Conservation (phyloP, 768 basidiomycete species). For the Hypholoma sublateritium region DNA sequence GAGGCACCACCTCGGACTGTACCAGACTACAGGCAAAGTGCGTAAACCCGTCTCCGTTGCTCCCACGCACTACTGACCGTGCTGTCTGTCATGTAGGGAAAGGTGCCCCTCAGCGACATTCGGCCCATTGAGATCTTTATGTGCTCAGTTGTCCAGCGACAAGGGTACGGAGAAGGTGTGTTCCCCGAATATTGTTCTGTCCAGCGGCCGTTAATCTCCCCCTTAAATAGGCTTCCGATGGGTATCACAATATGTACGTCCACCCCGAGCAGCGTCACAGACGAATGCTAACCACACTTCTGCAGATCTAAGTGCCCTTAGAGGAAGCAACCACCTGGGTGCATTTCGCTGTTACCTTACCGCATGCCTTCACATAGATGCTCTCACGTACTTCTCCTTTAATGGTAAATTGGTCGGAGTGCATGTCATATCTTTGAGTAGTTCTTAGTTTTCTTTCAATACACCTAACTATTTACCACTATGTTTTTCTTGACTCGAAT, state of each 20-base stretch:
- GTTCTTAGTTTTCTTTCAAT: slow-evolving; percentile 8
- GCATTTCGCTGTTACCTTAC: not conserved
- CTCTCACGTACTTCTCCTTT: not conserved
- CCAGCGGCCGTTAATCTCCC: not conserved
- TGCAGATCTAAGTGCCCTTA: slow-evolving; percentile 35
- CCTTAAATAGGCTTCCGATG: slow-evolving; percentile 79
- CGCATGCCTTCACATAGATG: not conserved
- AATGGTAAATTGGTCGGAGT: slow-evolving; percentile 1
- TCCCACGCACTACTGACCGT: slow-evolving; percentile 2
- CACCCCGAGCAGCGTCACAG: not conserved
- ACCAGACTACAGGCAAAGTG: slow-evolving; percentile 99
- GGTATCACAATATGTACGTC: slow-evolving; percentile 93
- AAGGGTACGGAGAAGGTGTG: slow-evolving; percentile 95
- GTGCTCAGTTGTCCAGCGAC: slow-evolving; percentile 99
- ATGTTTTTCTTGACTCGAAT: not conserved
- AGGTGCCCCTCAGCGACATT: slow-evolving; percentile 94
- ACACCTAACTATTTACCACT: slow-evolving; percentile 1
- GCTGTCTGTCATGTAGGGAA: slow-evolving; percentile 59
- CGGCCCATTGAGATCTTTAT: slow-evolving; percentile 99
- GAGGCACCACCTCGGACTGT: slow-evolving; percentile 91
- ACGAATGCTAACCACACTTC: not conserved
- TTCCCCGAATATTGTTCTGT: slow-evolving; percentile 5
- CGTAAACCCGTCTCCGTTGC: slow-evolving; percentile 11
- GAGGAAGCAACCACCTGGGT: slow-evolving; percentile 7
- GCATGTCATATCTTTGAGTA: slow-evolving; percentile 3